phyloP scores from a whole-genome alignment of 1,284 basidiomycete genomes.

The Moniliophthora roreri region DNA sequence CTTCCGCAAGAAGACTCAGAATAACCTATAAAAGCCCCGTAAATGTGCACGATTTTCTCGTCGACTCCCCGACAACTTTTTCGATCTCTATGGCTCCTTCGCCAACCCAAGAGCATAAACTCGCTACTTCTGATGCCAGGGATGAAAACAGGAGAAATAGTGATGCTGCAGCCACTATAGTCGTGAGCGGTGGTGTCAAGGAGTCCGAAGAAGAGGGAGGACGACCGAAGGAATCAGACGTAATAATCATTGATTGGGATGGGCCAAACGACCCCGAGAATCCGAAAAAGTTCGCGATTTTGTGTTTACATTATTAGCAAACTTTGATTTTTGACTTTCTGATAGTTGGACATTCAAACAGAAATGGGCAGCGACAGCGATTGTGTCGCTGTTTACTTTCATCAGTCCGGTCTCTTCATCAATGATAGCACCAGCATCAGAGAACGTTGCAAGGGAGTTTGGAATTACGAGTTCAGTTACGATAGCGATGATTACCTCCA shows the following conservation, averaged over 20 bases:
- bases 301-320: not conserved
- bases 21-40: too few species aligned
- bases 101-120: too few species aligned
- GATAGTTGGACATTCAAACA: conserved; percentile 44
- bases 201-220: not conserved
- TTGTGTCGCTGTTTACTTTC: conserved; percentile 51
- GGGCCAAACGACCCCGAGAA: conserved; percentile 51
- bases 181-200: not conserved
- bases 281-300: conserved; percentile 47
- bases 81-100: too few species aligned
- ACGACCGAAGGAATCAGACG: not conserved
- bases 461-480: conserved; percentile 39
- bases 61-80: too few species aligned
- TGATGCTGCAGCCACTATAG: too few species aligned
- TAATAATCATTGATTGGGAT: conserved; percentile 46
- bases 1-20: too few species aligned
- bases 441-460: conserved; percentile 39
- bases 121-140: too few species aligned
- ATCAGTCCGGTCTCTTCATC: conserved; percentile 52
- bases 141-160: too few species aligned
- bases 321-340: not conserved
- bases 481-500: conserved; percentile 44
- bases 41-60: too few species aligned
- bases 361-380: conserved; percentile 49
- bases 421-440: conserved; percentile 52